Percentiles rank a stretch among this genome's conserved stretches.
Conservation (phyloP, 2,329 filamentous ascomycete genomes). For the Didymella glomerata region DNA sequence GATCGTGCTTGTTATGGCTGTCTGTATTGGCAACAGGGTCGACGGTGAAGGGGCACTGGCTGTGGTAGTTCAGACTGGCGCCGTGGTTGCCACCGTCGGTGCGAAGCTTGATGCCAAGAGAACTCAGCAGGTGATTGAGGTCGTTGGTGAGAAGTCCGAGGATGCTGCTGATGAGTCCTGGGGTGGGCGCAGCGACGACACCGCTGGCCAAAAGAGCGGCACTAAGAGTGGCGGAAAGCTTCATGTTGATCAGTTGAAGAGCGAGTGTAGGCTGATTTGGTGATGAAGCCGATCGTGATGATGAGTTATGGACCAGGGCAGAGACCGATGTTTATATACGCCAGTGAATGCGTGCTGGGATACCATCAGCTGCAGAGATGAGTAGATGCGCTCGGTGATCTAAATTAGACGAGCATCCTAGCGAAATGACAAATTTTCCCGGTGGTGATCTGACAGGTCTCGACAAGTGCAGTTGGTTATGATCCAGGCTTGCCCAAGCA, state of each 20-base stretch:
- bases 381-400: not conserved
- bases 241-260: slow-evolving; percentile 4
- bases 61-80: slow-evolving; percentile 5
- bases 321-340: slow-evolving; percentile 4
- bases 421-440: slow-evolving; percentile 1
- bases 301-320: not conserved
- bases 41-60: slow-evolving; percentile 14
- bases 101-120: slow-evolving; percentile 13
- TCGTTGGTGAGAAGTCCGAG: slow-evolving; percentile 13
- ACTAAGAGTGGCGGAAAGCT: slow-evolving; percentile 5
- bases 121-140: slow-evolving; percentile 13
- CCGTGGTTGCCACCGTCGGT: slow-evolving; percentile 7
- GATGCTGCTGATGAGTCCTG: slow-evolving; percentile 16
- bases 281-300: slow-evolving; percentile 3
- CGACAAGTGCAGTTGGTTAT: not conserved
- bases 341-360: not conserved
- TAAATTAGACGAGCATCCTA: slow-evolving; percentile 1
- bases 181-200: slow-evolving; percentile 14
- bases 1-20: slow-evolving; percentile 5
- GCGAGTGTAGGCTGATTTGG: not conserved
- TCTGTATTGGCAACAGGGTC: not conserved
- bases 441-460: not conserved
- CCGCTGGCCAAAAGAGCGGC: slow-evolving; percentile 8
- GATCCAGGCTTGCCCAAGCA: slow-evolving; percentile 1
- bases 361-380: slow-evolving; percentile 3